Percentiles rank a stretch among this genome's conserved stretches.
Evolutionary conservation across 1,139 yeast species (phyloP).

Genomic region (Yamadazyma sp.): DNA sequence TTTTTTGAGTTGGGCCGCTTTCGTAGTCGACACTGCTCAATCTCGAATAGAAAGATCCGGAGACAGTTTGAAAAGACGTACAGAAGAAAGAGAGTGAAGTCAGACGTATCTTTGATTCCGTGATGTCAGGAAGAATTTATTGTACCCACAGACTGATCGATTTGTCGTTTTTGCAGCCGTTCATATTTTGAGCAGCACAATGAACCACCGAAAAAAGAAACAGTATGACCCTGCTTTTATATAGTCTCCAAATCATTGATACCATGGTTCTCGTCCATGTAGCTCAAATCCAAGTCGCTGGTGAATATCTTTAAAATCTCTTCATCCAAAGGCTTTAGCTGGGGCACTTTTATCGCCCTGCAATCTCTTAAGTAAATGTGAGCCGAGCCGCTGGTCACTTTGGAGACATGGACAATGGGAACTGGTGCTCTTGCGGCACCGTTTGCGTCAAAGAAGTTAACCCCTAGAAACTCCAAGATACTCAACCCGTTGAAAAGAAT

Average conservation of each 20-base stretch:
- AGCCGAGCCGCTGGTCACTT: background rate
- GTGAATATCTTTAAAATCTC: background rate
- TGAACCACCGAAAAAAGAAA: background rate
- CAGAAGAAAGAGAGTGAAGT: no score
- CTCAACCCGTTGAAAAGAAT: slow-evolving; percentile 12
- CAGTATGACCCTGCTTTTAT: background rate
- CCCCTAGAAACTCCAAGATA: slow-evolving; percentile 6
- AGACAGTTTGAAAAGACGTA: no score
- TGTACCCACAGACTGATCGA: no score
- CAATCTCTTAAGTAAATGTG: background rate
- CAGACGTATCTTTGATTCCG: no score
- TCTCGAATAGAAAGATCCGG: no score
- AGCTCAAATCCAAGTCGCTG: background rate
- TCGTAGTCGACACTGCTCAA: no score
- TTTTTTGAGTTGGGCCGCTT: no score
- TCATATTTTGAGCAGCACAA: no score
- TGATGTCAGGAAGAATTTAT: no score
- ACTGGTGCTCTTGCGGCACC: background rate
- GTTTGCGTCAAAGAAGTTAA: background rate
- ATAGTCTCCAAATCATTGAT: background rate
- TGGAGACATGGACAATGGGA: slow-evolving; percentile 2
- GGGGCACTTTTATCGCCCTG: background rate
- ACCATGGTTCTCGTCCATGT: background rate
- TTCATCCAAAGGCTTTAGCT: background rate
- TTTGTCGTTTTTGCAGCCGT: no score